Percentiles rank a stretch among this genome's conserved stretches.
phyloP scores from a whole-genome alignment of 1,284 basidiomycete genomes.

The Apiotrichum akiyoshidainum region DNA sequence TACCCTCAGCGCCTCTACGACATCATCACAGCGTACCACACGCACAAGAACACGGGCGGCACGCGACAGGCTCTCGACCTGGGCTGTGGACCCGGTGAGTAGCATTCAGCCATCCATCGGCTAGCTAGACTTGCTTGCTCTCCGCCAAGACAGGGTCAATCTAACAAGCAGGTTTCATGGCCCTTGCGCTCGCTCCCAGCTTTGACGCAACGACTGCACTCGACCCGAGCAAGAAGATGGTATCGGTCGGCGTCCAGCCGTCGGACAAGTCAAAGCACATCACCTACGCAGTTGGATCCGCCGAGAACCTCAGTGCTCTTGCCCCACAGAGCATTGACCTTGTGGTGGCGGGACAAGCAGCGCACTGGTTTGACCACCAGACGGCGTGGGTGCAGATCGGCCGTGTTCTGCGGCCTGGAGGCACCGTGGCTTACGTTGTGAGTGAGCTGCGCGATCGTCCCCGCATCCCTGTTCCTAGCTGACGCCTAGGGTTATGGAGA shows the following conservation, averaged over 20 bases:
- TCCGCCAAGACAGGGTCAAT: not conserved
- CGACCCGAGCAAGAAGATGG: slow-evolving; percentile 73
- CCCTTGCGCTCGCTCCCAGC: slow-evolving; percentile 56
- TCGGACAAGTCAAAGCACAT: slow-evolving; percentile 41
- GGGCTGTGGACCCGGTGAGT: slow-evolving; percentile 74
- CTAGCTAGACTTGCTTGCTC: not conserved
- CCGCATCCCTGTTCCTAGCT: not conserved
- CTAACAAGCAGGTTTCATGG: slow-evolving; percentile 58
- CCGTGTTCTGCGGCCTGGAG: slow-evolving; percentile 63
- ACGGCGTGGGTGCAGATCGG: slow-evolving; percentile 68
- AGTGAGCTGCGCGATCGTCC: slow-evolving; percentile 17
- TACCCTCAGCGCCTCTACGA: slow-evolving; percentile 33
- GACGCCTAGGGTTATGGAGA: slow-evolving; percentile 68
- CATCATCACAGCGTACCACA: slow-evolving; percentile 31
- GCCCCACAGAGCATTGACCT: slow-evolving; percentile 65
- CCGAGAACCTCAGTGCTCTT: slow-evolving; percentile 23
- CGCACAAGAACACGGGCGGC: not conserved
- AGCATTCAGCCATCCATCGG: not conserved
- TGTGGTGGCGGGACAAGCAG: slow-evolving; percentile 71
- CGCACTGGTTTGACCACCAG: slow-evolving; percentile 80
- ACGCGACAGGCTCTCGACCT: slow-evolving; percentile 58
- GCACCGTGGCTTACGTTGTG: slow-evolving; percentile 74
- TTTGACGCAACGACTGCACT: slow-evolving; percentile 67
- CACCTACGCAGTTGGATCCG: slow-evolving; percentile 50
- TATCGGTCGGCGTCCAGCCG: slow-evolving; percentile 57